Evolutionary conservation across 495 filamentous ascomycete genomes (phyloP), one percentile per base, ranked within the genome.

Genomic region (Staphylotrichum tortipilum): DNA sequence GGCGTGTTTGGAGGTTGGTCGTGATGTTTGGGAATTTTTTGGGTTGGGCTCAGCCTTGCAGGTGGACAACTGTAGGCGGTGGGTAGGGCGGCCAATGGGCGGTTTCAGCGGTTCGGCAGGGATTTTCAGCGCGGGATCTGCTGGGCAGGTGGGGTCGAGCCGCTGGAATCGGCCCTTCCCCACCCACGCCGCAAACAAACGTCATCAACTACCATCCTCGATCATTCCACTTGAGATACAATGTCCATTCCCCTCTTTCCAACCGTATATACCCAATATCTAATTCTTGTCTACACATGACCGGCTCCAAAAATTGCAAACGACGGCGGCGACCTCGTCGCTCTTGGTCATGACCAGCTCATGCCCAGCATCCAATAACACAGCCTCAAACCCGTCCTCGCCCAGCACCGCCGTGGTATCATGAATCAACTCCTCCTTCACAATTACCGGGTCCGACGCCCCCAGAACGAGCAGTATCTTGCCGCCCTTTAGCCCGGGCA

Each of bases 381-480:
- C 66, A 28, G 75, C 65, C 34, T 75, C 71, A n/a, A 78, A 57
- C 18, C 67, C 68, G 2, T 70, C 62, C 6, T 56, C 55, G 0
- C 75, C 75, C 23, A 80, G 50, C 2, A 66, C 62, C 4, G 61
- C 52, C 7, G 47, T 59, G 3, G 68, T 66, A 59, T 80, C 78
- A 30, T 72, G 70, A 1, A 72, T 59, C 38, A 73, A 37, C 64
- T 91, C 77, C 23, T 73, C 64, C 31, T 65, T 65, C 0, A 72
- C 52, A 36, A 83, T 63, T 10, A 82, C 68, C n/a, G 70, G 61
- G 64, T 84, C 81, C n/a, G 60, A 59, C 33, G 66, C 64, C 0
- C 74, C 81, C 7, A 78, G 60, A 12, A 83, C 52, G 11, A 84
- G 52, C 6, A 78, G 53, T 10, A 77, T 61, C 57, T 71, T 75